Percentiles rank a stretch among this genome's conserved stretches.
phyloP scores from a whole-genome alignment of 352 stramenopile genomes.

The Globisporangium paddicum region DNA sequence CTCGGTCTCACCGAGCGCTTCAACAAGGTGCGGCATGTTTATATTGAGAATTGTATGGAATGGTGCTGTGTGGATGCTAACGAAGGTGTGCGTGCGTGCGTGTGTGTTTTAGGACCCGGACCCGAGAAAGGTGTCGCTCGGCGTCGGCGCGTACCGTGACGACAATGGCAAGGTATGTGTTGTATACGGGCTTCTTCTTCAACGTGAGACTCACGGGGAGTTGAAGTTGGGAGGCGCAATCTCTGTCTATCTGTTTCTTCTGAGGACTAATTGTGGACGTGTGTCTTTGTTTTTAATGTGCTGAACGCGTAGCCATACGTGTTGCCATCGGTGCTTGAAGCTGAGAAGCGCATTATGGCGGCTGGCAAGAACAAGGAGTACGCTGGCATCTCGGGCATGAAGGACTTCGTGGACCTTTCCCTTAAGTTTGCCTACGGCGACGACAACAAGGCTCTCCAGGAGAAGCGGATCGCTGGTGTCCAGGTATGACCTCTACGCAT shows the following conservation, averaged over 20 bases:
- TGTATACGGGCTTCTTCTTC: not conserved
- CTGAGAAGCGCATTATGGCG: constrained; percentile 93
- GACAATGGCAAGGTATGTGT: constrained; percentile 79
- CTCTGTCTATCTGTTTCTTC: not conserved
- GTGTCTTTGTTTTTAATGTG: not conserved
- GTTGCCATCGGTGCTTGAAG: constrained; percentile 95
- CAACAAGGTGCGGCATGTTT: constrained; percentile 68
- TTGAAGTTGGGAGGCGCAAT: not conserved
- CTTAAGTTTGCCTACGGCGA: constrained; percentile 97
- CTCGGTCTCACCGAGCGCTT: constrained; percentile 92
- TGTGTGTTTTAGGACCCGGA: constrained; percentile 81
- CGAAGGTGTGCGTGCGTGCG: constrained; percentile 18
- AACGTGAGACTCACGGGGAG: constrained; percentile 1
- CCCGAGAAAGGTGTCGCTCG: constrained; percentile 94
- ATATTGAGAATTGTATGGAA: not conserved
- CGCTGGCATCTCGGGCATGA: constrained; percentile 94
- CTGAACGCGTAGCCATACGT: constrained; percentile 87
- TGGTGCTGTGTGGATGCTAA: constrained; percentile 13
- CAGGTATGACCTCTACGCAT: constrained; percentile 41
- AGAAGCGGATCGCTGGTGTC: constrained; percentile 92
- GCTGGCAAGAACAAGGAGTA: constrained; percentile 98
- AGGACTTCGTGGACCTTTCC: constrained; percentile 95
- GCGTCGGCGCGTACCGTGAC: constrained; percentile 98
- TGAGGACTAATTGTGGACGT: not conserved
- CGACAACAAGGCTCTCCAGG: constrained; percentile 87